phyloP scores from a whole-genome alignment of 1,139 yeast species.

The Saccharomyces hybrid region DNA sequence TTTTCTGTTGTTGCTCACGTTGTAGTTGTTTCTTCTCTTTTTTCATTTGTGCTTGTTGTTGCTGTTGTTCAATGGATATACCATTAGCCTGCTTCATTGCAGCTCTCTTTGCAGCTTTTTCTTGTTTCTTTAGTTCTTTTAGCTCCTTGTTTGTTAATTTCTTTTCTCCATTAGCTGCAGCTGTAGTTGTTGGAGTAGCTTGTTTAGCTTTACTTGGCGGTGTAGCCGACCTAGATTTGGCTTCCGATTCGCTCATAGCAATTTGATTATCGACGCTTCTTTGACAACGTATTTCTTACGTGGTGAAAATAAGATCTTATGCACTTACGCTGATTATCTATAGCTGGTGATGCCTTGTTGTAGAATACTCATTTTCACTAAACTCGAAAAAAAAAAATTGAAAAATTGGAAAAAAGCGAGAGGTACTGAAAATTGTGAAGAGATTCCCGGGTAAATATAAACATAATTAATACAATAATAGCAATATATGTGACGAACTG shows the following conservation, averaged over 20 bases:
- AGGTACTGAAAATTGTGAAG: neutral
- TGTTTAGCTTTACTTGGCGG: slow-evolving; percentile 2
- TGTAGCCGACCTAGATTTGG: neutral
- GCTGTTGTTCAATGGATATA: slow-evolving; percentile 31
- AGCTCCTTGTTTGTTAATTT: slow-evolving; percentile 69
- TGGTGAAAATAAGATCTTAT: neutral
- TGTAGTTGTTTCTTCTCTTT: slow-evolving; percentile 31
- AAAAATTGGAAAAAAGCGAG: neutral
- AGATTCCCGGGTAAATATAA: neutral
- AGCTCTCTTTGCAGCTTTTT: slow-evolving; percentile 76
- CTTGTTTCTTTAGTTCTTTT: slow-evolving; percentile 79
- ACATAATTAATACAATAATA: neutral
- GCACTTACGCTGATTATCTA: neutral
- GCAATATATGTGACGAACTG: neutral
- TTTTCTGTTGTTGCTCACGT: slow-evolving; percentile 23
- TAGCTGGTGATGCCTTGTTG: neutral
- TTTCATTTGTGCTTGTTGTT: slow-evolving; percentile 29
- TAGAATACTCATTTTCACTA: neutral
- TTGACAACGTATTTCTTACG: neutral
- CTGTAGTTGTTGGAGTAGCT: slow-evolving; percentile 5
- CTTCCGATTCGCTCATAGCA: slow-evolving; percentile 1
- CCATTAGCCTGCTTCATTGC: slow-evolving; percentile 33
- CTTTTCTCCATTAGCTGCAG: slow-evolving; percentile 18
- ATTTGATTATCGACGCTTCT: neutral
- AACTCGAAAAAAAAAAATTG: neutral